A percentile compares a stretch with the other conserved stretches of the same genome.
Evolutionary conservation across 2,329 filamentous ascomycete species (phyloP).

Genomic region (Exophiala oligosperma): DNA sequence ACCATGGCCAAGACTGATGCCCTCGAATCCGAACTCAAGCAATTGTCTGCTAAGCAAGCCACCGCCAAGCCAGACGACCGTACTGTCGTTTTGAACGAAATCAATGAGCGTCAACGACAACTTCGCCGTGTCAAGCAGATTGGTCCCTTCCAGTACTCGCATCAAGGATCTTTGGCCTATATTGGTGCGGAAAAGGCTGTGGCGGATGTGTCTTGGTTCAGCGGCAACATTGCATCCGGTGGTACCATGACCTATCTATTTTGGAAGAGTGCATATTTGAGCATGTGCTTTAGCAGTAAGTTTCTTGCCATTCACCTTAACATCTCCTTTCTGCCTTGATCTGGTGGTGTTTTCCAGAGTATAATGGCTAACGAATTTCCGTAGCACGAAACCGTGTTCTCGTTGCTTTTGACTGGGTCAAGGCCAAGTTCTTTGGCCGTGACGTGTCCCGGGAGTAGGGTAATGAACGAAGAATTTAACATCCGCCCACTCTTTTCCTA

Average conservation of each 20-base stretch:
- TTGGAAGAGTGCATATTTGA: constrained; percentile 96
- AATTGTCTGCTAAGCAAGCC: constrained; percentile 65
- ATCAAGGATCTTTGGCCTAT: constrained; percentile 95
- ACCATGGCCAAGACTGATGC: constrained; percentile 94
- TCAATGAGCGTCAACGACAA: constrained; percentile 83
- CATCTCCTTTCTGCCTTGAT: neutral
- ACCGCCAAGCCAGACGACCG: constrained; percentile 66
- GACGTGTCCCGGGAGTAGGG: constrained; percentile 64
- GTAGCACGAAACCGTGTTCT: constrained; percentile 89
- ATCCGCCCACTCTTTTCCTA: constrained; percentile 1
- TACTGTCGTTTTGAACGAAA: constrained; percentile 65
- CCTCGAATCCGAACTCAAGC: constrained; percentile 72
- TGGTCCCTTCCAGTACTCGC: constrained; percentile 97
- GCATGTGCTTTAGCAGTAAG: constrained; percentile 99
- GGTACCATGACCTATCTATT: constrained; percentile 96
- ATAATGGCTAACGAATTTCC: no score
- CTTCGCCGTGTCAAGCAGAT: constrained; percentile 88
- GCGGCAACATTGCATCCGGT: constrained; percentile 91
- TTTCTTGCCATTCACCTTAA: constrained; percentile 32
- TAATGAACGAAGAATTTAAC: no score
- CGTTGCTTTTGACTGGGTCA: constrained; percentile 92
- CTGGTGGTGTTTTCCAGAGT: no score
- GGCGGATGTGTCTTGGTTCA: constrained; percentile 95
- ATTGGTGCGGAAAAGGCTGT: constrained; percentile 98
- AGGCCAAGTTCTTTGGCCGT: constrained; percentile 94